A percentile compares a stretch with the other conserved stretches of the same genome.
Conservation (phyloP, 2,329 filamentous ascomycete genomes). For the Claviceps fusiformis region DNA sequence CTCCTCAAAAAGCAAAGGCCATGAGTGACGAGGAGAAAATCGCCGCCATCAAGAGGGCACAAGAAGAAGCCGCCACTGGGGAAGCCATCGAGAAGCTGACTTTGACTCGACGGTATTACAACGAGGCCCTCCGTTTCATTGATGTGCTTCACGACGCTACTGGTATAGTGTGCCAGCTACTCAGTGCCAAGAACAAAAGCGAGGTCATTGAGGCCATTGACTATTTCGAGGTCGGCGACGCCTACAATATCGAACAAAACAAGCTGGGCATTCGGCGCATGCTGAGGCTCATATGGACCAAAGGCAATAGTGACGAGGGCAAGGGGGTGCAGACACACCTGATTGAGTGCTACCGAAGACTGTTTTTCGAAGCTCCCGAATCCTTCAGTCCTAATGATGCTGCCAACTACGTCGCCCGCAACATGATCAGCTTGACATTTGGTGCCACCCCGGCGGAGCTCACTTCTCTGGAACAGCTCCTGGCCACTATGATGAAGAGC, state of each 20-base stretch:
- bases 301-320: constrained; percentile 96
- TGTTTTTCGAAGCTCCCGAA: constrained; percentile 92
- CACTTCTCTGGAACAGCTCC: constrained; percentile 85
- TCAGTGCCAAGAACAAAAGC: constrained; percentile 93
- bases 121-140: constrained; percentile 88
- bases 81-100: constrained; percentile 81
- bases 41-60: constrained; percentile 62
- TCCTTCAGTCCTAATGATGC: constrained; percentile 79
- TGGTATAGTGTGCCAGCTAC: constrained; percentile 66
- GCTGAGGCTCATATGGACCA: constrained; percentile 97
- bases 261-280: constrained; percentile 87
- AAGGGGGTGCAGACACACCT: constrained; percentile 95
- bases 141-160: constrained; percentile 79
- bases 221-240: constrained; percentile 89
- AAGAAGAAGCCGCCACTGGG: constrained; percentile 76
- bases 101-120: constrained; percentile 77
- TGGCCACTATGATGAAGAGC: constrained; percentile 95
- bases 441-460: constrained; percentile 89
- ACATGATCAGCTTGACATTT: constrained; percentile 98
- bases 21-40: constrained; percentile 72
- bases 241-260: constrained; percentile 90
- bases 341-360: constrained; percentile 88
- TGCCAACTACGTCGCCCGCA: constrained; percentile 88
- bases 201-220: constrained; percentile 99
- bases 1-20: constrained; percentile 47